Evolutionary conservation across 371 early-diverging fungal species (phyloP), one percentile per base, ranked within the genome.

Genomic region (Blyttiomyces sp.): DNA sequence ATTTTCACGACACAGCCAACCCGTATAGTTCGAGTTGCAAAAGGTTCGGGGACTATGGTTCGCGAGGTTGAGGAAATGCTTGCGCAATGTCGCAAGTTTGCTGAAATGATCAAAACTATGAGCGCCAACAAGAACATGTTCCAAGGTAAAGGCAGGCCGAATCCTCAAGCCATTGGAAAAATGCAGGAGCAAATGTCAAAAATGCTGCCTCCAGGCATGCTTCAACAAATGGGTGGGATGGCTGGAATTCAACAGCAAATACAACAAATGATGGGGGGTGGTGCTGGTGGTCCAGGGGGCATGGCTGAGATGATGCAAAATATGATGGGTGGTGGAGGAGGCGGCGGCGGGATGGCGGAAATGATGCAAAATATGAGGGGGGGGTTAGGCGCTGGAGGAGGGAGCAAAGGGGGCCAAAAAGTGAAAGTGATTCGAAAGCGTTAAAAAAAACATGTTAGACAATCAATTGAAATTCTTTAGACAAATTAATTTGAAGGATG

Each of bases 91-190:
- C 83, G 86, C 58, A 66, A 71, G 63, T 95, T 98, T 73, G 87
- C 90, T 2, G 86, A 84, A 52, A 90, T 99, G 84, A 90, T 98
- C 62, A 98, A 99, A 84, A 88, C 87, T 55, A 89, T 99, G 88
- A 94, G 98, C 53, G 98, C 94, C n/a, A 87, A 82, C 62, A 85
- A 83, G 58, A 76, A 75, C 33, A 83, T 89, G 86, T 81, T 66
- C 49, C 54, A 59, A 33, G 65, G 62, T 44, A 7, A 5, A 11
- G 59, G 35, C 30, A 48, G 54, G 27, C 65, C 63, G n/a, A 63
- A 64, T 43, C 59, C 49, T 3, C 64, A 54, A 19, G 44, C 36
- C 26, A 54, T 68, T 44, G 82, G 84, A 3, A 78, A 82, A 51
- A 84, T 89, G 76, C 87, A 85, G 66, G 82, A 83, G 62, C 83